A percentile compares a stretch with the other conserved stretches of the same genome.
Conservation (phyloP, 306 rosid genomes). For the Leucaena leucocephala region DNA sequence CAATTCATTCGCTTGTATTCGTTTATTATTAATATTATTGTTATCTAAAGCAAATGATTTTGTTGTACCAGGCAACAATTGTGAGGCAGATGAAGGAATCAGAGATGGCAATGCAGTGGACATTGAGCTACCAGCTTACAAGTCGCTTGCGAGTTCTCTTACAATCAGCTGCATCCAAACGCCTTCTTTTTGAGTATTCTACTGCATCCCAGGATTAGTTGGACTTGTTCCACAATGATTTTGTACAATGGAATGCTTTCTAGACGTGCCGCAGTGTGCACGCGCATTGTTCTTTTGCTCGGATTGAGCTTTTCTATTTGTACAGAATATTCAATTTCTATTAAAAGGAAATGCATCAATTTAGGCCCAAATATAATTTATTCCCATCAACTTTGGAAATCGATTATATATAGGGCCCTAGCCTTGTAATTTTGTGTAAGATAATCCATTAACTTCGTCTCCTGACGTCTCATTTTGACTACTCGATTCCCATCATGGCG, state of each 20-base stretch:
- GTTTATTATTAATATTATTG: not conserved
- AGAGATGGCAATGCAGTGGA: conserved; percentile 95
- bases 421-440: not conserved
- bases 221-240: not conserved
- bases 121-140: conserved; percentile 83
- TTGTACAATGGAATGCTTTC: not conserved
- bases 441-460: not conserved
- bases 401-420: not conserved
- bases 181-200: conserved; percentile 86
- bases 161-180: conserved; percentile 89
- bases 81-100: conserved; percentile 95
- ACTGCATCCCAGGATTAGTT: conserved; percentile 72
- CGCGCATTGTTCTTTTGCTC: conserved; percentile 34
- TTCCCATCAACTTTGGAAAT: not conserved
- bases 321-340: conserved; percentile 45
- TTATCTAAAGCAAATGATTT: conserved; percentile 23
- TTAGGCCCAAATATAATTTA: not conserved
- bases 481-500: not conserved
- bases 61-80: conserved; percentile 63
- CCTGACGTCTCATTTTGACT: not conserved
- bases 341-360: conserved; percentile 39
- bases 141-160: conserved; percentile 84
- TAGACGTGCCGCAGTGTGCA: not conserved
- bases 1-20: conserved; percentile 6
- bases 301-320: conserved; percentile 54